Conservation (phyloP, 2,329 filamentous ascomycete genomes). For the Zasmidium cellare region DNA sequence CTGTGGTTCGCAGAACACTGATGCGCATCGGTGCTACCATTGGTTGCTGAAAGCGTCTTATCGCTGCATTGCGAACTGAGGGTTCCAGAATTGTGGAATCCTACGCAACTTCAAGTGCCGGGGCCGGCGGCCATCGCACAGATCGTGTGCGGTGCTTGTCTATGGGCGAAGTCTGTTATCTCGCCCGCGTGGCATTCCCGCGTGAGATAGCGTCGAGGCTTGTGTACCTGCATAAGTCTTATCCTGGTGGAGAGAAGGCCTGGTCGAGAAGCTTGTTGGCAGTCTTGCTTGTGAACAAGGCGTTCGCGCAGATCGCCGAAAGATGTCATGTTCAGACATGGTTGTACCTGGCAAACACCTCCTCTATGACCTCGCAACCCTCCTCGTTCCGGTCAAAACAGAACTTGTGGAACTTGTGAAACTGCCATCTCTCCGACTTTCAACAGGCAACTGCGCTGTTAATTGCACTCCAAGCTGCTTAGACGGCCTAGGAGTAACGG, state of each 20-base stretch:
- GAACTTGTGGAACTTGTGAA: too few relatives aligned
- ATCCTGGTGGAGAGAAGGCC: slow-evolving; percentile 1
- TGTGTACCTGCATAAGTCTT: slow-evolving; percentile 6
- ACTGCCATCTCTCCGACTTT: too few relatives aligned
- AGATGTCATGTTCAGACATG: too few relatives aligned
- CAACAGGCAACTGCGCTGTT: too few relatives aligned
- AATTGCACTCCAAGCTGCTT: too few relatives aligned
- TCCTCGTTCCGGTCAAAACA: too few relatives aligned
- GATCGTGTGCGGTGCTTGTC: background rate
- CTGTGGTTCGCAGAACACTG: slow-evolving; percentile 1
- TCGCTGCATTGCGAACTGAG: slow-evolving; percentile 3
- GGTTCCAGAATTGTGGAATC: slow-evolving; percentile 5
- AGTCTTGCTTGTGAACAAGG: background rate
- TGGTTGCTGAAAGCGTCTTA: slow-evolving; percentile 15
- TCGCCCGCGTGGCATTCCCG: slow-evolving; percentile 9
- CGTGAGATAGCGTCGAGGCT: background rate
- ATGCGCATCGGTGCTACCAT: slow-evolving; percentile 9
- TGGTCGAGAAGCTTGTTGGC: slow-evolving; percentile 2
- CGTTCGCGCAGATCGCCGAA: background rate
- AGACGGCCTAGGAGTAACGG: too few relatives aligned
- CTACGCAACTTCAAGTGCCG: background rate
- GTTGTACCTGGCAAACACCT: too few relatives aligned
- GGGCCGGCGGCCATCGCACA: background rate
- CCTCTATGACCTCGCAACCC: too few relatives aligned
- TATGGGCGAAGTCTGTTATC: slow-evolving; percentile 9